Percentiles rank a stretch among this genome's conserved stretches.
Conservation (phyloP, 2,329 filamentous ascomycete genomes). For the Stemphylium beticola region DNA sequence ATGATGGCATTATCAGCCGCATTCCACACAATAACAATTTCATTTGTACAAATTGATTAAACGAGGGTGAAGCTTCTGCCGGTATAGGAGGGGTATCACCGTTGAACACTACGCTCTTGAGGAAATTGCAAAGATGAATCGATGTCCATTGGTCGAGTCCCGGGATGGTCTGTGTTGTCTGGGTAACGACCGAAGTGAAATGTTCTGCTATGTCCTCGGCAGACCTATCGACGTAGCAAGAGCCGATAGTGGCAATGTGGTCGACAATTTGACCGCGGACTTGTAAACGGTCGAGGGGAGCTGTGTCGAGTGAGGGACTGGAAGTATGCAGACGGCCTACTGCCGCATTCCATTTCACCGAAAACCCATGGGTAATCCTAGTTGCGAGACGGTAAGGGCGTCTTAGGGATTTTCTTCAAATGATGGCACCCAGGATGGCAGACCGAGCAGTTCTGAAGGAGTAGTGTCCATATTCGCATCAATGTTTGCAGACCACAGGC, state of each 20-base stretch:
- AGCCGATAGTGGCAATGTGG: conserved; percentile 11
- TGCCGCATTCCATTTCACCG: conserved; percentile 19
- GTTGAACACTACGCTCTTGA: not conserved
- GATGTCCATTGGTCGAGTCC: not conserved
- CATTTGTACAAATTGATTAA: not conserved
- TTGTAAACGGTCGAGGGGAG: conserved; percentile 7
- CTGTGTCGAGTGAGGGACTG: conserved; percentile 1
- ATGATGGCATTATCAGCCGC: no score
- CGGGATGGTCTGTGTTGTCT: not conserved
- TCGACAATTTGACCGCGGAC: conserved; percentile 22
- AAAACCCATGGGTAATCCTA: not conserved
- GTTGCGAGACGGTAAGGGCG: conserved; percentile 18
- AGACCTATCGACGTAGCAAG: conserved; percentile 7
- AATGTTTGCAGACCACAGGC: conserved; percentile 14
- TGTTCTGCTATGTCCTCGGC: not conserved
- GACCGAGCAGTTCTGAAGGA: conserved; percentile 30
- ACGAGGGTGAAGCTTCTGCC: not conserved
- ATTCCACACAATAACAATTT: not conserved
- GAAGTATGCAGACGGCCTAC: conserved; percentile 11
- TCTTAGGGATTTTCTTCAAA: conserved; percentile 27
- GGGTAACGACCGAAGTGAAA: not conserved
- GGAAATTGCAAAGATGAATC: not conserved
- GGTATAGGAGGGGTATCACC: not conserved
- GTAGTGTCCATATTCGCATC: conserved; percentile 22
- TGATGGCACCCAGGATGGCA: conserved; percentile 46